Conservation (phyloP, 495 filamentous ascomycete species). For the Tuber borchii region DNA sequence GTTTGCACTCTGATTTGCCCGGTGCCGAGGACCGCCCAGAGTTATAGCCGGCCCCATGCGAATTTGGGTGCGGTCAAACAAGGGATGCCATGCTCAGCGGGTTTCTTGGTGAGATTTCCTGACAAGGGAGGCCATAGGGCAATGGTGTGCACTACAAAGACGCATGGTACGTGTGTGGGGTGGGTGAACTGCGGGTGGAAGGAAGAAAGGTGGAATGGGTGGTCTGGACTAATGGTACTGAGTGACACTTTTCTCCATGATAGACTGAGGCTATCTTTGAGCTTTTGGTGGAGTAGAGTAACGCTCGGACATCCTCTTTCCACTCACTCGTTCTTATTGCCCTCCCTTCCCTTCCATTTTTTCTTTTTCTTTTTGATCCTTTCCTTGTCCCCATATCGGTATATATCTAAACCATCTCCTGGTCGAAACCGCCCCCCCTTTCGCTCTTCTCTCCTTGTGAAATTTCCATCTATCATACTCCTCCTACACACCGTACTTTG, state of each 20-base stretch:
- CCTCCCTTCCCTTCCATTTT: neutral
- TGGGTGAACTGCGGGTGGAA: no score
- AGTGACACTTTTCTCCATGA: neutral
- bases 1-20: neutral
- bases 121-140: neutral
- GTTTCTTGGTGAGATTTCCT: neutral
- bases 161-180: neutral
- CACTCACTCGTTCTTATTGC: slow-evolving; percentile 33
- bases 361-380: slow-evolving; percentile 26
- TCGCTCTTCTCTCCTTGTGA: slow-evolving; percentile 20
- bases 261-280: neutral
- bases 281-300: neutral
- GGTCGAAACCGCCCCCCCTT: slow-evolving; percentile 9
- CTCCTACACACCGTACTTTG: slow-evolving; percentile 10
- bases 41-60: slow-evolving; percentile 2
- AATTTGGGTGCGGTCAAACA: neutral
- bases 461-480: slow-evolving; percentile 17
- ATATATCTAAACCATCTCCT: slow-evolving; percentile 40
- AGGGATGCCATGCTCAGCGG: neutral
- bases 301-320: slow-evolving; percentile 21
- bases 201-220: neutral
- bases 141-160: neutral
- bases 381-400: slow-evolving; percentile 19
- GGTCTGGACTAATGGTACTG: neutral
- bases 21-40: neutral